A percentile compares a stretch with the other conserved stretches of the same genome.
Evolutionary conservation across 1,284 basidiomycete species (phyloP).

Genomic region (Volvariella surrecta): DNA sequence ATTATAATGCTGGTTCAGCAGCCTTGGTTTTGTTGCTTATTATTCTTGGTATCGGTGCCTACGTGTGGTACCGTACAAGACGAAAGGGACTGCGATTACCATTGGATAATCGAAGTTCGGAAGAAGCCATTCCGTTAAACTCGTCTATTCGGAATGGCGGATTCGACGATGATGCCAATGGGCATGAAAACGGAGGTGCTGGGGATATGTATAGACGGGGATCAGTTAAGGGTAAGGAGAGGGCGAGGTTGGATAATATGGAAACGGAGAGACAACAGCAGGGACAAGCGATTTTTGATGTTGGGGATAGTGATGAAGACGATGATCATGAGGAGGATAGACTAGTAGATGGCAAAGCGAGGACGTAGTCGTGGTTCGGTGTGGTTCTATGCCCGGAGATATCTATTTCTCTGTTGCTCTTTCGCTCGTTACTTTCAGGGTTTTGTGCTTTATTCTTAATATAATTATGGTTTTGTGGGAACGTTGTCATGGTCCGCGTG

Average conservation of each 20-base stretch:
- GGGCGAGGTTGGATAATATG: constrained; percentile 26
- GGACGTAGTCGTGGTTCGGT: no score
- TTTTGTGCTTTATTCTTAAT: no score
- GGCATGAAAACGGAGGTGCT: constrained; percentile 16
- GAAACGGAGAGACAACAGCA: constrained; percentile 10
- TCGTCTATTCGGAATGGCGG: constrained; percentile 12
- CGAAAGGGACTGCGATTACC: constrained; percentile 39
- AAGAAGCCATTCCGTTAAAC: constrained; percentile 40
- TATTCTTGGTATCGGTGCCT: constrained; percentile 58
- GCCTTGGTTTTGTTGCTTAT: constrained; percentile 77
- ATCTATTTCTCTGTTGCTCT: no score
- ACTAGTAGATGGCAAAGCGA: background rate
- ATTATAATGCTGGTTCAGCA: constrained; percentile 88
- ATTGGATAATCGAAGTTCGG: constrained; percentile 19
- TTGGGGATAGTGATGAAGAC: constrained; percentile 40
- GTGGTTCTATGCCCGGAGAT: no score
- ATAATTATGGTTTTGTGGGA: no score
- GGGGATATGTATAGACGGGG: constrained; percentile 16
- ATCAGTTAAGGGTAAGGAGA: constrained; percentile 28
- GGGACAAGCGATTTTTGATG: constrained; percentile 34
- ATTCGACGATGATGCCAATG: constrained; percentile 18
- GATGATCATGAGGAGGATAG: constrained; percentile 19
- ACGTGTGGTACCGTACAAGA: constrained; percentile 66
- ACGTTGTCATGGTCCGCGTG: no score
- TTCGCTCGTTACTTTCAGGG: no score